phyloP scores from a whole-genome alignment of 2,329 filamentous ascomycete species.

The Aschersonia sp. region DNA sequence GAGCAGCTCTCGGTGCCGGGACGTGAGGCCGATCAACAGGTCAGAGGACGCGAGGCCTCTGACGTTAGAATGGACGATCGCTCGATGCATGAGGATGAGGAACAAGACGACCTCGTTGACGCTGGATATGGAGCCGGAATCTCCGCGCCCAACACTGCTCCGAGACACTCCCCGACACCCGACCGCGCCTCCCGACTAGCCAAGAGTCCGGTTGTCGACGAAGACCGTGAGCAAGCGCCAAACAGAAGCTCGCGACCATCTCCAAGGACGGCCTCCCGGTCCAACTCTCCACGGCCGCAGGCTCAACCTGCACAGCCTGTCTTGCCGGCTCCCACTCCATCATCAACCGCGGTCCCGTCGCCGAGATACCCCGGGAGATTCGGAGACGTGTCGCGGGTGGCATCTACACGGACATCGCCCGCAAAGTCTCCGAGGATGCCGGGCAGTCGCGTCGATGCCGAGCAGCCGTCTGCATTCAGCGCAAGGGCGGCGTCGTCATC shows the following conservation, averaged over 20 bases:
- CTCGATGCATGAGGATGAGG: no score
- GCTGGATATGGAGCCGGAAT: no score
- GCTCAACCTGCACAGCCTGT: no score
- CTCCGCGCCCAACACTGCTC: no score
- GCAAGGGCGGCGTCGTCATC: no score
- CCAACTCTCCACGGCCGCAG: neutral
- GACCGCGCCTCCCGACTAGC: conserved; percentile 33
- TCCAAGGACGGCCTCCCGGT: neutral
- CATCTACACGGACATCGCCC: neutral
- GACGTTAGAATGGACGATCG: no score
- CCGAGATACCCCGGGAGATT: conserved; percentile 2
- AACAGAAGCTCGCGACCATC: neutral
- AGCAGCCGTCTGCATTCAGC: no score
- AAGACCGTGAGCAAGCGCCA: neutral
- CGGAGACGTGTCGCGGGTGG: neutral
- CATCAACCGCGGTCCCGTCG: conserved; percentile 1
- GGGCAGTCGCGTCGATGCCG: no score
- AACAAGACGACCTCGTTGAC: no score
- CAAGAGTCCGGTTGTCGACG: conserved; percentile 2
- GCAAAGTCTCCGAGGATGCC: no score
- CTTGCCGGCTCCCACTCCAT: neutral
- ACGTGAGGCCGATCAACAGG: no score
- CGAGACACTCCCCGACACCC: conserved; percentile 32
- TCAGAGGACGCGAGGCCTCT: no score
- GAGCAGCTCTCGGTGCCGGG: neutral